A percentile compares a stretch with the other conserved stretches of the same genome.
These are phyloP conservation scores for Sphaceloma murrayae DNA, from an alignment of 2,329 filamentous ascomycete species.

Conservation along the genomic window DNA sequence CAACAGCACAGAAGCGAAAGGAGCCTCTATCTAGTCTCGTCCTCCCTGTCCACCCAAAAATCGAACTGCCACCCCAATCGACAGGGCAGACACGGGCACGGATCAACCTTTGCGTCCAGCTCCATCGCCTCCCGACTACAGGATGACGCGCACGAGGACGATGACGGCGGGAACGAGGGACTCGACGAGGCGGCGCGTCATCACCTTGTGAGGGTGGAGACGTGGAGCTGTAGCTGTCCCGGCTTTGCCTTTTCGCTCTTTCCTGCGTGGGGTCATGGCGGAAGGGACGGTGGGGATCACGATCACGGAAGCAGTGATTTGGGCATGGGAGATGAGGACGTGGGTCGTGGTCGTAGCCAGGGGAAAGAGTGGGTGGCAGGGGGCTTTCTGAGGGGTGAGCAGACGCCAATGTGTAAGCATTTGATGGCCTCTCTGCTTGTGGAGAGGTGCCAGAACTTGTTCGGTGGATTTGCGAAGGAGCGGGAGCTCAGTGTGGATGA, in stretches of 20 bases:
- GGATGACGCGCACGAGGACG: conserved; percentile 6
- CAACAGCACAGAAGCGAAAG: neutral
- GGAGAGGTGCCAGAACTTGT: conserved; percentile 50
- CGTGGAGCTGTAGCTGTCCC: conserved; percentile 88
- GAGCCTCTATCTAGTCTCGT: conserved; percentile 53
- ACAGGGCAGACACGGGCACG: neutral
- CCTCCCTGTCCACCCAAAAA: conserved; percentile 35
- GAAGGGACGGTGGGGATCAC: conserved; percentile 18
- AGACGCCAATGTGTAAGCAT: conserved; percentile 68
- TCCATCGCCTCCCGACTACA: conserved; percentile 12
- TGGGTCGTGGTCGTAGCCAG: conserved; percentile 3
- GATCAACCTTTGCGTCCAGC: neutral
- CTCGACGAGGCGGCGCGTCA: conserved; percentile 39
- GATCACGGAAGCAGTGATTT: no score
- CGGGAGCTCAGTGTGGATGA: conserved; percentile 52
- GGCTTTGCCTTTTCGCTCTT: conserved; percentile 70
- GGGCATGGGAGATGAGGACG: conserved; percentile 17
- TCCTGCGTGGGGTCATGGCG: conserved; percentile 21
- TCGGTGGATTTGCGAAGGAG: conserved; percentile 49
- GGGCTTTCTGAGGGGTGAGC: conserved; percentile 36
- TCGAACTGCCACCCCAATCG: neutral
- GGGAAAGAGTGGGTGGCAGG: conserved; percentile 42
- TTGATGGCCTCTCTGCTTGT: conserved; percentile 72
- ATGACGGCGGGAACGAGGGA: conserved; percentile 15
- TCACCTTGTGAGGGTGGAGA: conserved; percentile 63